A percentile compares a stretch with the other conserved stretches of the same genome.
These are phyloP conservation scores for Nitzschia sp. DNA, from an alignment of 108 stramenopile species.

Conservation along the genomic window DNA sequence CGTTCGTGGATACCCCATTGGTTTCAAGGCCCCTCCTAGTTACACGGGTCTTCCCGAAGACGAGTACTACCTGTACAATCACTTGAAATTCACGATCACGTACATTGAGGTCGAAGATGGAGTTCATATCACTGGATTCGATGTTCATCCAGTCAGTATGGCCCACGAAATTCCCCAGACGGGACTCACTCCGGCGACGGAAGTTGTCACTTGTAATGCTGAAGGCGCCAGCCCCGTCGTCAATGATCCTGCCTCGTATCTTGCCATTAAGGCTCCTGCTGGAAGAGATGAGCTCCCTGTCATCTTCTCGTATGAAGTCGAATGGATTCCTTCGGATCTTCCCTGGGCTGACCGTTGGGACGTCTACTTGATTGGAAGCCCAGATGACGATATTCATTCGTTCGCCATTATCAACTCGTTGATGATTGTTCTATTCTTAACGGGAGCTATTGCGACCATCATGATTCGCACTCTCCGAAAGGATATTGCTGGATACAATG, in stretches of 20 bases:
- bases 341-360: constrained; percentile 98
- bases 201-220: constrained; percentile 41
- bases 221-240: constrained; percentile 29
- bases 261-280: constrained; percentile 23
- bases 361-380: constrained; percentile 90
- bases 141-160: constrained; percentile 88
- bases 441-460: constrained; percentile 93
- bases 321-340: constrained; percentile 77
- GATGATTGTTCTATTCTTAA: constrained; percentile 98
- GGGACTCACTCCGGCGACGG: constrained; percentile 5
- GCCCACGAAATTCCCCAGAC: constrained; percentile 57
- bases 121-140: constrained; percentile 95
- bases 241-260: constrained; percentile 58
- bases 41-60: constrained; percentile 34
- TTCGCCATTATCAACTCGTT: constrained; percentile 97
- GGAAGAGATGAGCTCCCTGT: constrained; percentile 29
- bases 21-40: constrained; percentile 56
- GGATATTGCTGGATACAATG: constrained; percentile 98
- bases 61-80: constrained; percentile 83
- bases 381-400: constrained; percentile 94
- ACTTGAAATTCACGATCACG: constrained; percentile 76
- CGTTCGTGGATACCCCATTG: constrained; percentile 82
- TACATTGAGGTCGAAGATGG: constrained; percentile 44
- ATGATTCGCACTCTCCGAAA: constrained; percentile 91
- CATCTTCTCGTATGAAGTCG: constrained; percentile 92